Base-by-base conservation (phyloP, 768 basidiomycete species). In the Tubosaeta sp. region DNA sequence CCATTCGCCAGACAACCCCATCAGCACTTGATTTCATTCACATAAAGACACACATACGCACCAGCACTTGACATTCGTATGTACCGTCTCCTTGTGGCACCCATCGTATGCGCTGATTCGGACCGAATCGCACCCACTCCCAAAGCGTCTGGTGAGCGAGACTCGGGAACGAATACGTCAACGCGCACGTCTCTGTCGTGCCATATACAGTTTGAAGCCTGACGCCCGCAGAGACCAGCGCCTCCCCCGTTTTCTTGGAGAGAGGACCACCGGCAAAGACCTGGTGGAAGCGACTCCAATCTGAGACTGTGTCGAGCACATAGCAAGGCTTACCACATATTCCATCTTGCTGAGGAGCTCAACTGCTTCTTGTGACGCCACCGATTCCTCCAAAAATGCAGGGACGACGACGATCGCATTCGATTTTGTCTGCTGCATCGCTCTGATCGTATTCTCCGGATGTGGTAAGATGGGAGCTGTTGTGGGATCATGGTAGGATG, bases 31-130 rank as follows among this genome's bases (percentile, higher is more conserved):
- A 0, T 17, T 19, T 19, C 9, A 17, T 39, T 19, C 22, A 1
- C 19, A 11, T 11, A n/a, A 39, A 13, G 14, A 37, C 14, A 12
- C 17, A 5, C 6, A 58, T 11, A 11, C 61, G 44, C 16, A 76
- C 75, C 59, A 75, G 48, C 11, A 73, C 48, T 26, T 74, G 73
- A 27, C 65, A 70, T 44, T 76, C 75, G 32, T 60, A 74, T 1
- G 67, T 72, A 3, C 64, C 70, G 22, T 75, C 72, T 0, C 58
- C 71, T 39, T 72, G 72, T 0, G 66, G 50, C 0, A 59, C 61
- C 73, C 75, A 75, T n/a, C 70, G 51, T 3, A 71, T 48, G 1
- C 58, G 60, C 11, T 58, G 51, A 6, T 55, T 52, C 0, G 69
- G 60, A 3, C 59, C 54, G 1, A 65, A 64, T 25, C 64, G 60